Evolutionary conservation across 2,329 filamentous ascomycete genomes (phyloP).

Genomic region (Colletotrichum camelliae): DNA sequence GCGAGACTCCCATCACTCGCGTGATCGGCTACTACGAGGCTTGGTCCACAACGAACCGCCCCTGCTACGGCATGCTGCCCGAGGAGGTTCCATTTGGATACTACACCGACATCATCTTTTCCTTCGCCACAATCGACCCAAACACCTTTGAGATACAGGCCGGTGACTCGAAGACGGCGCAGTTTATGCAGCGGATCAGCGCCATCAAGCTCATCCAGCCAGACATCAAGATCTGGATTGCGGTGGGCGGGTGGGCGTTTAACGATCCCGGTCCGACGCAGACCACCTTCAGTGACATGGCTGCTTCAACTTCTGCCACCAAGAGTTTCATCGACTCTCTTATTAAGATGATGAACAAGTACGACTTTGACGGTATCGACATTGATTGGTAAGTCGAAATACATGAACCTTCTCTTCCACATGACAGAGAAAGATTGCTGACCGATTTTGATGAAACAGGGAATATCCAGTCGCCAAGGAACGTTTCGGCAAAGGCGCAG

Average conservation of each 20-base stretch:
- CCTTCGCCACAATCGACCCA: neutral
- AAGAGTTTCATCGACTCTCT: no score
- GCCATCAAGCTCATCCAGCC: no score
- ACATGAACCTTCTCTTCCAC: neutral
- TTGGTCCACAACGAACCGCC: neutral
- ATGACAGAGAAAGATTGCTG: neutral
- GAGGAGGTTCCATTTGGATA: neutral
- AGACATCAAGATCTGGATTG: no score
- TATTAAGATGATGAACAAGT: no score
- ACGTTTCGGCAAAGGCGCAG: conserved; percentile 11
- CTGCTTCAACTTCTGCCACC: no score
- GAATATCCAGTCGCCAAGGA: conserved; percentile 6
- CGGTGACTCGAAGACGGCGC: neutral
- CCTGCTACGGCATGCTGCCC: neutral
- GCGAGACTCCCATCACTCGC: neutral
- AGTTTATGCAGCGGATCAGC: neutral
- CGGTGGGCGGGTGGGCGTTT: no score
- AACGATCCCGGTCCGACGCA: no score
- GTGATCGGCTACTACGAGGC: conserved; percentile 27
- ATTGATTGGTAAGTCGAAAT: neutral
- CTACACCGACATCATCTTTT: neutral
- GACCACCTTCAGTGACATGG: no score
- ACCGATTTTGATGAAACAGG: conserved; percentile 19
- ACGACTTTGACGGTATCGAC: neutral
- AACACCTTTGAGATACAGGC: neutral